Percentiles rank a stretch among this genome's conserved stretches.
Conservation (phyloP, 345 rosid species). For the Eucalyptus cladocalyx region DNA sequence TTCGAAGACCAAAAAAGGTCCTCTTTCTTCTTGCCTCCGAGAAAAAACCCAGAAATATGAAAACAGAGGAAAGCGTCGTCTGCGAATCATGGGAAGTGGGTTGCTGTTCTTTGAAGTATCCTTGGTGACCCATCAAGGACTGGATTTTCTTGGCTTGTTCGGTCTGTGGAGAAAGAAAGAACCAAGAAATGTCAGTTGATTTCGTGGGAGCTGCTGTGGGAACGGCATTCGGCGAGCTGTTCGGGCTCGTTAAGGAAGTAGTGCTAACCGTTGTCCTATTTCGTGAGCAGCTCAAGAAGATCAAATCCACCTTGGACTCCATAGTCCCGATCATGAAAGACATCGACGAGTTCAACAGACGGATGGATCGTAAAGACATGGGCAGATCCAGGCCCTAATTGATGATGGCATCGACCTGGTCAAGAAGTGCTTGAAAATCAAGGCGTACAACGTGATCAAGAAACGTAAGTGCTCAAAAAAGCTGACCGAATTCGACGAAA, state of each 20-base stretch:
- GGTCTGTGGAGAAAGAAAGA: no score
- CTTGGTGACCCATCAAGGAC: no score
- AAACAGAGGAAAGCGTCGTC: no score
- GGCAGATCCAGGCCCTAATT: neutral
- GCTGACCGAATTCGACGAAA: neutral
- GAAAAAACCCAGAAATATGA: no score
- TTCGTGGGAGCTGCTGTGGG: no score
- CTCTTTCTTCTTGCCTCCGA: no score
- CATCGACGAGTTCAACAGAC: neutral
- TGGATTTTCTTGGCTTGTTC: no score
- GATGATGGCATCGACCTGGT: neutral
- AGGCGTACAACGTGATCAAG: neutral
- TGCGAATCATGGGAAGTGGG: no score
- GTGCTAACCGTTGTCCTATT: fast-evolving
- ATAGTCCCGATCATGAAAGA: neutral
- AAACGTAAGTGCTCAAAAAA: neutral
- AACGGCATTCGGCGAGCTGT: neutral
- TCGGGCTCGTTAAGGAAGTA: neutral
- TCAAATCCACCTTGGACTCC: neutral
- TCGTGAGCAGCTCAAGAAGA: neutral
- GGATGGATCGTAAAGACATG: neutral
- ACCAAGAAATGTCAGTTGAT: no score
- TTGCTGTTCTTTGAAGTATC: no score
- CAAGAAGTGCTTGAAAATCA: neutral
- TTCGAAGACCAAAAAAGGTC: no score